These are phyloP conservation scores for Cercospora nicotianae DNA, from an alignment of 2,329 filamentous ascomycete species.

Conservation along the genomic window DNA sequence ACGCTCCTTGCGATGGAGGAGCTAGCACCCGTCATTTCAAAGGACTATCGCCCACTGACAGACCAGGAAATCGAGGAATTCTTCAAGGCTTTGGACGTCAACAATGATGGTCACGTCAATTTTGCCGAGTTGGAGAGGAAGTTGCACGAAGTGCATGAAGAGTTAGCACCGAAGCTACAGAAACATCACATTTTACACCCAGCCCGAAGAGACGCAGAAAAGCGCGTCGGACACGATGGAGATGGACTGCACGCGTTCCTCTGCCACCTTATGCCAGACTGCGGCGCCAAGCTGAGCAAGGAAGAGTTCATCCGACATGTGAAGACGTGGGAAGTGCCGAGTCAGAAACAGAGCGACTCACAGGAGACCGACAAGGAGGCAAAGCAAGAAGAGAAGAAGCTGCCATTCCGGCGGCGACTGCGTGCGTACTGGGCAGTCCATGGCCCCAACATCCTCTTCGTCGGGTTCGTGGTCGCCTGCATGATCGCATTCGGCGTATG, in stretches of 20 bases:
- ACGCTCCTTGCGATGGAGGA: conserved; percentile 13
- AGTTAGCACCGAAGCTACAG: conserved; percentile 51
- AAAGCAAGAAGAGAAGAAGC: conserved; percentile 40
- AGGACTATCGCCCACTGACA: conserved; percentile 35
- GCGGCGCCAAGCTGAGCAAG: conserved; percentile 47
- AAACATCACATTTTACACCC: conserved; percentile 49
- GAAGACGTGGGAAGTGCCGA: conserved; percentile 61
- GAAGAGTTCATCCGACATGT: conserved; percentile 56
- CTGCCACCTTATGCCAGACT: conserved; percentile 47
- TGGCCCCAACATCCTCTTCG: conserved; percentile 54
- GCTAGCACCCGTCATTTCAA: conserved; percentile 18
- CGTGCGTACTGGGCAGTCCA: conserved; percentile 59
- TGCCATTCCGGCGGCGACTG: conserved; percentile 49
- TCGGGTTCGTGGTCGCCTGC: conserved; percentile 50
- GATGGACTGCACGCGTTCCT: conserved; percentile 54
- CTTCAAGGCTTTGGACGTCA: conserved; percentile 54
- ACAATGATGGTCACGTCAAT: conserved; percentile 54
- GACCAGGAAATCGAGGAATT: conserved; percentile 56
- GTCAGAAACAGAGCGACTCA: conserved; percentile 56
- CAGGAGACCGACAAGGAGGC: conserved; percentile 50
- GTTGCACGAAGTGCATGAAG: conserved; percentile 54
- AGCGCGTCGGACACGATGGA: conserved; percentile 22
- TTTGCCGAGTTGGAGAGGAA: conserved; percentile 56
- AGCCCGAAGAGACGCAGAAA: conserved; percentile 32
- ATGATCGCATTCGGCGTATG: conserved; percentile 56